Evolutionary conservation across 2,329 filamentous ascomycete genomes (phyloP).

Genomic region (Chaetoscypha palmicola): DNA sequence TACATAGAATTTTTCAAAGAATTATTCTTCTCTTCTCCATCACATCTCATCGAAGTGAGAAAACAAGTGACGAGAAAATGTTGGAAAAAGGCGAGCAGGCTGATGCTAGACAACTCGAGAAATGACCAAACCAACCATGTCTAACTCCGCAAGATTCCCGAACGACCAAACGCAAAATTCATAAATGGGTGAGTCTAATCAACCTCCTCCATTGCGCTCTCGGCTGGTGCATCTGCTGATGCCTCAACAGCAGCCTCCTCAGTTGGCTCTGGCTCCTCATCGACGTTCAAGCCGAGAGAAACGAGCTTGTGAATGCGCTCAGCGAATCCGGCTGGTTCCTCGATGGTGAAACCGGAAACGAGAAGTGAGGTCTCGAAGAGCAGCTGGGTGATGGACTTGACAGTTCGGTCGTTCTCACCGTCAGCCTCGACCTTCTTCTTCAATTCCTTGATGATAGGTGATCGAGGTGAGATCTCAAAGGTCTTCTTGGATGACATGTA

Average conservation of each 20-base stretch:
- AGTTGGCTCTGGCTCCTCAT: constrained; percentile 77
- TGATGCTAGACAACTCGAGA: constrained; percentile 17
- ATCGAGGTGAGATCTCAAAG: constrained; percentile 99
- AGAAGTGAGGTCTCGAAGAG: constrained; percentile 98
- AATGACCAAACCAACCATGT: constrained; percentile 24
- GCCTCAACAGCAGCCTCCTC: constrained; percentile 54
- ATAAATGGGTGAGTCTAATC: constrained; percentile 56
- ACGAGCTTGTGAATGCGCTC: constrained; percentile 99
- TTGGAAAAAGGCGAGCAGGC: constrained; percentile 15
- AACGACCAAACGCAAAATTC: constrained; percentile 14
- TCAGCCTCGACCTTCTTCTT: constrained; percentile 98
- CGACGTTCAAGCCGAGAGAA: constrained; percentile 93
- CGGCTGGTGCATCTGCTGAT: constrained; percentile 47
- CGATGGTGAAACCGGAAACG: constrained; percentile 98
- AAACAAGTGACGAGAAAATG: constrained; percentile 3
- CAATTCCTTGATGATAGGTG: constrained; percentile 94
- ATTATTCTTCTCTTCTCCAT: constrained; percentile 4
- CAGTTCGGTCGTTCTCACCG: constrained; percentile 96
- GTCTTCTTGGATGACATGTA: constrained; percentile 99
- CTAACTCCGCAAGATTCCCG: constrained; percentile 27
- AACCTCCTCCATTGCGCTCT: constrained; percentile 98
- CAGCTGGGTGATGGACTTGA: constrained; percentile 98
- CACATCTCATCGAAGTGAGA: constrained; percentile 6
- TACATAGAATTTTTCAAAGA: constrained; percentile 11
- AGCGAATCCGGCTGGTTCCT: constrained; percentile 94